Base-by-base conservation (phyloP, 768 basidiomycete species). In the Amylocystis lapponica region DNA sequence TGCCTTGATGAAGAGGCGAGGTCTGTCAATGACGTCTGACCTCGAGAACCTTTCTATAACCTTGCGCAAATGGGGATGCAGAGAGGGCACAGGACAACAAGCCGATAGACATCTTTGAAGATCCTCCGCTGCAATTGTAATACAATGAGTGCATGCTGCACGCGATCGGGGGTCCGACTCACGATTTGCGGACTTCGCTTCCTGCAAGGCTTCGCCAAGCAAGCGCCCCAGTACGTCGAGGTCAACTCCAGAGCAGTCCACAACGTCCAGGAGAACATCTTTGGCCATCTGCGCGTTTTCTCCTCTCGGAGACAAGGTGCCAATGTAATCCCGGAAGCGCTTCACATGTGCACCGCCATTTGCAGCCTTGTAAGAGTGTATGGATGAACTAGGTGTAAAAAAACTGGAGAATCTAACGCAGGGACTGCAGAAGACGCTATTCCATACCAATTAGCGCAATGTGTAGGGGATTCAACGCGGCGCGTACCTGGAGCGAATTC, bases 1-100 rank as follows among this genome's bases (percentile, higher is more conserved):
- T 2, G 84, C 72, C 55, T 83, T 86, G 57, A 90, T 74, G 55
- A 88, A 89, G 27, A 89, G 65, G 8, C 69, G 71, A 1, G 84
- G 65, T 53, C 82, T 84, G 62, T 82, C 71, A 29, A 88, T 59
- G n/a, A 76, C 64, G 1, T 68, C 47, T 0, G 79, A 70, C 17
- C 65, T 57, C 3, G 68, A 65, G 21, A 90, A 61, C 32, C 66
- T 70, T 27, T 65, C 61, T 20, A 81, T 61, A 31, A 70, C 57
- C 46, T 65, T 70, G 42, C 59, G 66, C 25, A 84, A 56, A 34
- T 66, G 52, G 2, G 61, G 54, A 36, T 66, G 53, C 60, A 82
- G 74, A 3, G 67, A 51, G 3, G 66, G 62, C 13, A 70, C 67
- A 0, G 83, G 82, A 29, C 71, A 69, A 52, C 82, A 84, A n/a